phyloP scores from a whole-genome alignment of 2,329 filamentous ascomycete species.

The Aspergillus uvarum region DNA sequence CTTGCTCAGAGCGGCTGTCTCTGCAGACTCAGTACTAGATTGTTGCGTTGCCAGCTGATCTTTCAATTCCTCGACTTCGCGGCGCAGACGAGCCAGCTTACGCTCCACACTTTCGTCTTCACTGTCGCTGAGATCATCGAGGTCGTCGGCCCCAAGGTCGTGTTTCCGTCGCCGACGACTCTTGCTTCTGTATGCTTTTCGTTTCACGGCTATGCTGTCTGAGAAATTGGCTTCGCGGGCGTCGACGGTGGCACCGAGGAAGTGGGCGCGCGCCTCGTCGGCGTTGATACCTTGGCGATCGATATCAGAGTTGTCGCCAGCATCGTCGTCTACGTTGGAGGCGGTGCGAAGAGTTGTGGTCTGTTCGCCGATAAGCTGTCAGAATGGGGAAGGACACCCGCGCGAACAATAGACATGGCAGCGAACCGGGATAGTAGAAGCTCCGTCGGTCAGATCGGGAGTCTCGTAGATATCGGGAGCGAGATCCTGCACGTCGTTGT shows the following conservation, averaged over 20 bases:
- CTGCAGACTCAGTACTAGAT: slow-evolving; percentile 54
- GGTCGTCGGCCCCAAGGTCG: slow-evolving; percentile 54
- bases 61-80: slow-evolving; percentile 76
- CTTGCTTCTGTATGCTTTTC: slow-evolving; percentile 78
- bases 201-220: slow-evolving; percentile 78
- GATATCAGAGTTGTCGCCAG: slow-evolving; percentile 57
- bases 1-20: slow-evolving; percentile 45
- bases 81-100: slow-evolving; percentile 76
- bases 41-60: slow-evolving; percentile 45
- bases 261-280: slow-evolving; percentile 75
- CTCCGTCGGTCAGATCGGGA: slow-evolving; percentile 85
- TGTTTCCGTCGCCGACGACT: slow-evolving; percentile 60
- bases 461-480: slow-evolving; percentile 97
- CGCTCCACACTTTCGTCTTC: slow-evolving; percentile 74
- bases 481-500: slow-evolving; percentile 62
- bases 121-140: slow-evolving; percentile 75
- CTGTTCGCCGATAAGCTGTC: slow-evolving; percentile 36
- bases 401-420: neutral
- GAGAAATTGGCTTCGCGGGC: slow-evolving; percentile 82
- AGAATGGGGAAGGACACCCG: slow-evolving; percentile 35
- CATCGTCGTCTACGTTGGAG: slow-evolving; percentile 59
- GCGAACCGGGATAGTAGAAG: slow-evolving; percentile 75
- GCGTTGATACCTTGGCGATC: slow-evolving; percentile 74
- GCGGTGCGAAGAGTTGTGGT: slow-evolving; percentile 56
- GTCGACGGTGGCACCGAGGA: slow-evolving; percentile 73